phyloP scores from a whole-genome alignment of 805 yeast species.

The Trichomonascus vanleenenianus region DNA sequence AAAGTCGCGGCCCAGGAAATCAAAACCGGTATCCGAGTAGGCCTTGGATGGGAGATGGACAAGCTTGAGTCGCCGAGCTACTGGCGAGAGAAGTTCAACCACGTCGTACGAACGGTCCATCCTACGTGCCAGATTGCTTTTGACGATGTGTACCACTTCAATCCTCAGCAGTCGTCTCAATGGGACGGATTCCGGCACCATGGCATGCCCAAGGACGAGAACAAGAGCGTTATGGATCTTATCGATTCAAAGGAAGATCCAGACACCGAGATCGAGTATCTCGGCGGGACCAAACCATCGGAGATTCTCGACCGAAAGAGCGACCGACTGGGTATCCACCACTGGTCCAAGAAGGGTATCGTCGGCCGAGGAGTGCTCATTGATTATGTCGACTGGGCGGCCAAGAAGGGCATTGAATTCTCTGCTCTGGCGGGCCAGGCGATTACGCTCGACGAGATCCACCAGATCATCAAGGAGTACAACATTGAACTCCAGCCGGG shows the following conservation, averaged over 20 bases:
- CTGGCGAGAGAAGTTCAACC: constrained; percentile 7
- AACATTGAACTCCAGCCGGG: constrained; percentile 24
- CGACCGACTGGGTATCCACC: constrained; percentile 15
- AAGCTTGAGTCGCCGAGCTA: constrained; percentile 17
- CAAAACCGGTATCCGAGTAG: constrained; percentile 17
- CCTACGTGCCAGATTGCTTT: constrained; percentile 8
- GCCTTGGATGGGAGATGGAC: constrained; percentile 19
- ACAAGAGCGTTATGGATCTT: not conserved
- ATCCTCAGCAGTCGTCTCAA: constrained; percentile 29
- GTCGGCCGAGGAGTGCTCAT: constrained; percentile 30
- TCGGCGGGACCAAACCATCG: not conserved
- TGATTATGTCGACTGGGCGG: constrained; percentile 27
- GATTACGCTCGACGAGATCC: constrained; percentile 20
- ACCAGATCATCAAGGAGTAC: constrained; percentile 19
- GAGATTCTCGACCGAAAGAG: not conserved
- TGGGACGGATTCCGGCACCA: constrained; percentile 31
- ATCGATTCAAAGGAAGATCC: constrained; percentile 1
- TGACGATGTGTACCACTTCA: constrained; percentile 25
- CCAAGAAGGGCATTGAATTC: constrained; percentile 21
- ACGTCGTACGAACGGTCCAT: not conserved
- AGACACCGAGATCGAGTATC: not conserved
- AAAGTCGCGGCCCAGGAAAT: constrained; percentile 17
- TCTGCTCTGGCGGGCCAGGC: constrained; percentile 21
- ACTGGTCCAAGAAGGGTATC: constrained; percentile 27
- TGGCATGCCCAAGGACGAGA: constrained; percentile 17